Percentiles rank a stretch among this genome's conserved stretches.
phyloP scores from a whole-genome alignment of 495 filamentous ascomycete genomes.

The Talaromyces nanjingensis region DNA sequence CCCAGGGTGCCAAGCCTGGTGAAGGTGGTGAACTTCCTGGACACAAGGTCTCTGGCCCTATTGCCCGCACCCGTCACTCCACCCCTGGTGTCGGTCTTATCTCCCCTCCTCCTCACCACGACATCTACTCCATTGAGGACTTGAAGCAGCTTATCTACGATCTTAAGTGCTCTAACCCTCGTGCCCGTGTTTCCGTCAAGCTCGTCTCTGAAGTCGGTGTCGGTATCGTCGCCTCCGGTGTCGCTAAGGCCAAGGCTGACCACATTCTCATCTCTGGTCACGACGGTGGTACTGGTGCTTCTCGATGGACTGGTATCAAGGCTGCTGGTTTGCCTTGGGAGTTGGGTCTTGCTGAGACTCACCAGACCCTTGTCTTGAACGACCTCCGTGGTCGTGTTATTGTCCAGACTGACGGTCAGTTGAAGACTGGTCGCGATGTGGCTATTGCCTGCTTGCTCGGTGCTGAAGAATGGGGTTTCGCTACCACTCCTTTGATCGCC shows the following conservation, averaged over 20 bases:
- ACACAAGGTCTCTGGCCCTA: conserved; percentile 96
- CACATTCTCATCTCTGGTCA: conserved; percentile 98
- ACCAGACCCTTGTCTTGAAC: conserved; percentile 97
- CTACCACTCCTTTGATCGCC: conserved; percentile 93
- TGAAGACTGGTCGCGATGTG: conserved; percentile 90
- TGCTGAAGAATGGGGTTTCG: conserved; percentile 97
- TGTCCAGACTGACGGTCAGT: conserved; percentile 95
- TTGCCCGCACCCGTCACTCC: conserved; percentile 95
- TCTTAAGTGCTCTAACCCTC: conserved; percentile 94
- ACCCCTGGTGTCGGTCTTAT: conserved; percentile 97
- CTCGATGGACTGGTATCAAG: conserved; percentile 99
- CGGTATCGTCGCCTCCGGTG: conserved; percentile 96
- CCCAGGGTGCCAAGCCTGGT: conserved; percentile 96
- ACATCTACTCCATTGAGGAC: conserved; percentile 99
- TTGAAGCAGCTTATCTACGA: conserved; percentile 99
- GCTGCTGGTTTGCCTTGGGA: conserved; percentile 99
- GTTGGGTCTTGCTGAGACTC: conserved; percentile 93
- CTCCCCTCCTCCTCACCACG: conserved; percentile 97
- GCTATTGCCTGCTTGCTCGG: conserved; percentile 95
- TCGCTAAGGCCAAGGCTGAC: conserved; percentile 97
- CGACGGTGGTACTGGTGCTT: conserved; percentile 96
- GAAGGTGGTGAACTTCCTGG: conserved; percentile 98
- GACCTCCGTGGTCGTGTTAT: conserved; percentile 95
- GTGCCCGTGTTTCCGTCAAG: conserved; percentile 94
- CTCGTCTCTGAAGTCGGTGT: conserved; percentile 98